A percentile compares a stretch with the other conserved stretches of the same genome.
phyloP scores from a whole-genome alignment of 202 grass and related monocot genomes.

The Dendrocalamus latiflorus region DNA sequence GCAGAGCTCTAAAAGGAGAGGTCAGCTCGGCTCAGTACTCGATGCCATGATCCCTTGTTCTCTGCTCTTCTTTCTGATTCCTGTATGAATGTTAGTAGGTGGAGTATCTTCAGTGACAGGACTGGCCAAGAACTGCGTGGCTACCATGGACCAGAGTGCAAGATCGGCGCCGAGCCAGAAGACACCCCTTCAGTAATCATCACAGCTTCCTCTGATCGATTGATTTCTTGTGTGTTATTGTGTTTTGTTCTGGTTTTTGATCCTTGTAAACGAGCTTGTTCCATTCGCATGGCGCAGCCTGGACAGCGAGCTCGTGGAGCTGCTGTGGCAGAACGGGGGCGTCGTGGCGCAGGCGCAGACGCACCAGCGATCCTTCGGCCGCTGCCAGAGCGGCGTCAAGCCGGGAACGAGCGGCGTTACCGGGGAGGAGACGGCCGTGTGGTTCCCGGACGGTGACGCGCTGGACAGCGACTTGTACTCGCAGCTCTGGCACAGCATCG shows the following conservation, averaged over 20 bases:
- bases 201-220: not conserved
- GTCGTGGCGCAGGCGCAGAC: constrained; percentile 51
- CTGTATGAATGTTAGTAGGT: not conserved
- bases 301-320: constrained; percentile 64
- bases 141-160: constrained; percentile 25
- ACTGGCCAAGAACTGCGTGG: not conserved
- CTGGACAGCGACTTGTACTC: constrained; percentile 63
- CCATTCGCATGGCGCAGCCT: constrained; percentile 18
- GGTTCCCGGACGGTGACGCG: constrained; percentile 47
- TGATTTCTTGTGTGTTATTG: not conserved
- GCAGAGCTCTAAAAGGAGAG: not conserved
- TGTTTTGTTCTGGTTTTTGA: not conserved
- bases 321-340: constrained; percentile 74
- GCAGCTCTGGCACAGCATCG: constrained; percentile 54
- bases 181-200: not conserved
- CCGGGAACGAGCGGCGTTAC: constrained; percentile 40
- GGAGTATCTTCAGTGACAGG: not conserved
- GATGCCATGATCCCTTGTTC: not conserved
- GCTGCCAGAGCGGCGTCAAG: constrained; percentile 20
- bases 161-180: not conserved
- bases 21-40: not conserved
- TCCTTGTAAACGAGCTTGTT: not conserved
- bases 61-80: not conserved
- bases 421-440: constrained; percentile 28
- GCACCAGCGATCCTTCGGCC: not conserved